Percentiles rank a stretch among this genome's conserved stretches.
phyloP scores from a whole-genome alignment of 306 rosid genomes.

The Boehmeria nivea region DNA sequence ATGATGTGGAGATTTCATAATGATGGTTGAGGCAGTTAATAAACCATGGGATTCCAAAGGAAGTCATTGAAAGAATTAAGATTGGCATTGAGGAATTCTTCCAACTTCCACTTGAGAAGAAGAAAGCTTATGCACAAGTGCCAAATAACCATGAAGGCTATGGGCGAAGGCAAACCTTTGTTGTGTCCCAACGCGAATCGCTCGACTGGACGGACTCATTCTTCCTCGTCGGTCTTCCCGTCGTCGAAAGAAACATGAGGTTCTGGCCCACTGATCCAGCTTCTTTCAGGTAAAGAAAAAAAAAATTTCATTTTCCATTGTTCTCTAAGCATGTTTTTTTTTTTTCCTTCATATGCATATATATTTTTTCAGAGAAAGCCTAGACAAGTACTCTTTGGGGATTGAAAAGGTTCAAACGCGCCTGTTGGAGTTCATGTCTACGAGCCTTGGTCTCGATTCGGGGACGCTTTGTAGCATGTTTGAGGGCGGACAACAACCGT shows the following conservation, averaged over 20 bases:
- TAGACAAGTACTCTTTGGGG: constrained; percentile 12
- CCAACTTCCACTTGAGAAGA: constrained; percentile 7
- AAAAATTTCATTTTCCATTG: not conserved
- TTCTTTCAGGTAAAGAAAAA: constrained; percentile 18
- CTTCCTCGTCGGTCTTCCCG: constrained; percentile 18
- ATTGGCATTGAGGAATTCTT: too few species aligned
- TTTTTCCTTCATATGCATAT: not conserved
- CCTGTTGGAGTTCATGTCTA: constrained; percentile 9
- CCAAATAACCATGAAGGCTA: constrained; percentile 24
- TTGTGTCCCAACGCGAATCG: constrained; percentile 21
- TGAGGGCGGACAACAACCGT: constrained; percentile 15
- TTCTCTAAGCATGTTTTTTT: not conserved
- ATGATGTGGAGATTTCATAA: too few species aligned
- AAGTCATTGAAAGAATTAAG: too few species aligned
- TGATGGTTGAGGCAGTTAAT: too few species aligned
- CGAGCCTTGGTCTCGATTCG: constrained; percentile 9
- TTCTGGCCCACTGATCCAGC: constrained; percentile 19
- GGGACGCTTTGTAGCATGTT: constrained; percentile 12
- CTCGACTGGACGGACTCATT: constrained; percentile 25
- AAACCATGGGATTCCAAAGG: too few species aligned
- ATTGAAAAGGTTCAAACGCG: not conserved
- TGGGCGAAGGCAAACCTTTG: constrained; percentile 26
- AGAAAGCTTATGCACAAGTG: constrained; percentile 10
- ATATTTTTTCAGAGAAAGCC: constrained; percentile 12
- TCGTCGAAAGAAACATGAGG: constrained; percentile 1